These are phyloP conservation scores for Boletus barrowsii DNA, from an alignment of 768 basidiomycete genomes.

Conservation along the genomic window DNA sequence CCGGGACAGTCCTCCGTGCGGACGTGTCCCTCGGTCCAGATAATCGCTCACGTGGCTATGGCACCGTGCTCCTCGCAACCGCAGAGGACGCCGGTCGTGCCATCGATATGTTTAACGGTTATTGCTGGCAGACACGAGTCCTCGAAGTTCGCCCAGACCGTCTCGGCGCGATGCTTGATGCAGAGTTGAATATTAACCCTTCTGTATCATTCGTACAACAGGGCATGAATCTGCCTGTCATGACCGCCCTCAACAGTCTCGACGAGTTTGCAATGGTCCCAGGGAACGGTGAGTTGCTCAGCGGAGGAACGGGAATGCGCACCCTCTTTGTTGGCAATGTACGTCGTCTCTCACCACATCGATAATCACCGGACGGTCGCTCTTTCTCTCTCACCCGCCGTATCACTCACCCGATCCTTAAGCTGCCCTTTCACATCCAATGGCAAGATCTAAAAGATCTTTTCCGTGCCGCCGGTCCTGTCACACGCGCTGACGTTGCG, in stretches of 20 bases:
- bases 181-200: constrained; percentile 17
- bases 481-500: constrained; percentile 88
- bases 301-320: constrained; percentile 37
- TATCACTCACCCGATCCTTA: constrained; percentile 32
- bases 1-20: constrained; percentile 84
- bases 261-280: constrained; percentile 16
- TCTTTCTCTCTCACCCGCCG: background rate
- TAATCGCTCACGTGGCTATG: constrained; percentile 90
- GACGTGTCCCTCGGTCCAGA: constrained; percentile 79
- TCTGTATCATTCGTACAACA: constrained; percentile 21
- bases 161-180: constrained; percentile 37
- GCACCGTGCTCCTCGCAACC: constrained; percentile 92
- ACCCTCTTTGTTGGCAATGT: constrained; percentile 90
- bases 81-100: constrained; percentile 93
- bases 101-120: constrained; percentile 95
- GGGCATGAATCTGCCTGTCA: constrained; percentile 12
- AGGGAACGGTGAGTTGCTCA: constrained; percentile 23
- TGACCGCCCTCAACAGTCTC: constrained; percentile 13
- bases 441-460: constrained; percentile 99
- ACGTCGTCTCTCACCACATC: constrained; percentile 32
- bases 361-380: constrained; percentile 1
- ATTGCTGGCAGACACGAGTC: constrained; percentile 91
- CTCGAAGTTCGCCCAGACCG: constrained; percentile 92
- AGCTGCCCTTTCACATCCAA: constrained; percentile 89
- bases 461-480: constrained; percentile 86